phyloP scores from a whole-genome alignment of 1,284 basidiomycete species.

The Ceratobasidium sp. region DNA sequence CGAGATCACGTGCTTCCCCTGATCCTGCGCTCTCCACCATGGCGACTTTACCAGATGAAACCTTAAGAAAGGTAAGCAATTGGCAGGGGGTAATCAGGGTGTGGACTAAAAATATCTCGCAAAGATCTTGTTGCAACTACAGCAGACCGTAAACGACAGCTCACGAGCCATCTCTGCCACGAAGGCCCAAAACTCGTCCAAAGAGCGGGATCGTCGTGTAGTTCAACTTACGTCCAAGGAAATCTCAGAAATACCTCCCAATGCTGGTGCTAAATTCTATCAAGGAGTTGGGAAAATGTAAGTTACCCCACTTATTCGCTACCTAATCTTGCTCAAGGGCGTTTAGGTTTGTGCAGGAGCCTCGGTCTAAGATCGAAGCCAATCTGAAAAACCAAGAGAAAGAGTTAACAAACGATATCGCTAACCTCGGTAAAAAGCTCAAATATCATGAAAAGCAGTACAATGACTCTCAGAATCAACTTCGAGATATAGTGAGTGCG shows the following conservation, averaged over 20 bases:
- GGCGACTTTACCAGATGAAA: slow-evolving; percentile 87
- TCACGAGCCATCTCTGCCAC: slow-evolving; percentile 81
- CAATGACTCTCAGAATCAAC: slow-evolving; percentile 86
- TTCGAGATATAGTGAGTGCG: slow-evolving; percentile 84
- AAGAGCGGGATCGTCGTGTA: slow-evolving; percentile 89
- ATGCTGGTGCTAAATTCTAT: slow-evolving; percentile 73
- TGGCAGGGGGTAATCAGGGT: background rate
- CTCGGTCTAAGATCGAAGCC: slow-evolving; percentile 81
- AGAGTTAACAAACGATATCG: slow-evolving; percentile 84
- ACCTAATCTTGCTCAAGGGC: background rate
- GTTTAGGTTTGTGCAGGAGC: slow-evolving; percentile 89
- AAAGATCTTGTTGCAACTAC: slow-evolving; percentile 91
- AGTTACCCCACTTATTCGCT: slow-evolving; percentile 54
- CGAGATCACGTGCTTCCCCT: slow-evolving; percentile 7
- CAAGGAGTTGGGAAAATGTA: slow-evolving; percentile 95
- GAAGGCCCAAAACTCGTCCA: slow-evolving; percentile 78
- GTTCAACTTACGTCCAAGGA: slow-evolving; percentile 89
- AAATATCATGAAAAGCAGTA: slow-evolving; percentile 94
- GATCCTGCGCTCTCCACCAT: slow-evolving; percentile 59
- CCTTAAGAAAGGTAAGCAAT: slow-evolving; percentile 79
- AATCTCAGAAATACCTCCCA: slow-evolving; percentile 66
- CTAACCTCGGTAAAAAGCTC: slow-evolving; percentile 82
- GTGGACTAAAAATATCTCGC: background rate
- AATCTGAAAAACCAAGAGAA: slow-evolving; percentile 83
- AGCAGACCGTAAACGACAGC: slow-evolving; percentile 85